phyloP scores from a whole-genome alignment of 176 grass and related monocot genomes.

The Microstegium vimineum region DNA sequence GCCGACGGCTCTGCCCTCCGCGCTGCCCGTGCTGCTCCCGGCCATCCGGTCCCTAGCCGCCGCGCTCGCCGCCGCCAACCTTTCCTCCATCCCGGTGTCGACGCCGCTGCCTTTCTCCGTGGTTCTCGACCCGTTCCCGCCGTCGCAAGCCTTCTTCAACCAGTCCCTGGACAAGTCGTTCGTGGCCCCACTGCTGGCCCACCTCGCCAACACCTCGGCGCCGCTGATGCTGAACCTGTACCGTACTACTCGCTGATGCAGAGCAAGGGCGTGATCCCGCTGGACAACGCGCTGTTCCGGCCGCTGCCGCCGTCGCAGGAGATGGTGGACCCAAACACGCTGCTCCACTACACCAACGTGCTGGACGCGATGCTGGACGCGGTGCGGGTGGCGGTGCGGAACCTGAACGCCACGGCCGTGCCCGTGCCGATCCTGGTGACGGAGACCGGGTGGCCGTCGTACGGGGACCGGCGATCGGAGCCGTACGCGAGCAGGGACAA shows the following conservation, averaged over 20 bases:
- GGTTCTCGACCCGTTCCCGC: constrained; percentile 79
- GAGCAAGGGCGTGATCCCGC: constrained; percentile 62
- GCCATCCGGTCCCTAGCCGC: constrained; percentile 59
- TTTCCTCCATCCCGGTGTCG: constrained; percentile 82
- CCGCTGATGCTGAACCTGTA: constrained; percentile 96
- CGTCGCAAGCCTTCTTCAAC: constrained; percentile 96
- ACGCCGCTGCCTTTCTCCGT: constrained; percentile 90
- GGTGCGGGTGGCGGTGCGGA: constrained; percentile 59
- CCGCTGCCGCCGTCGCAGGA: constrained; percentile 70
- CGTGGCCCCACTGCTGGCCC: constrained; percentile 62
- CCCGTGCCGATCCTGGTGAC: constrained; percentile 58
- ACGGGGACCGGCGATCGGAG: constrained; percentile 60
- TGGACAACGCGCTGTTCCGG: constrained; percentile 89
- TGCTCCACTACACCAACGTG: constrained; percentile 96
- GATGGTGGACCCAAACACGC: constrained; percentile 93
- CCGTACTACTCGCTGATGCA: constrained; percentile 93
- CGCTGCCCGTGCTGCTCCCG: constrained; percentile 75
- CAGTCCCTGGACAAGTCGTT: constrained; percentile 57
- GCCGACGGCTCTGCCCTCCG: constrained; percentile 56
- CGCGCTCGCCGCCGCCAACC: constrained; percentile 64
- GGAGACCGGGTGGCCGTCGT: constrained; percentile 91
- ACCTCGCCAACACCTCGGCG: constrained; percentile 70
- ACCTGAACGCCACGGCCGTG: constrained; percentile 48
- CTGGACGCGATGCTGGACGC: constrained; percentile 97
- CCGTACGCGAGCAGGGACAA: constrained; percentile 77